These are phyloP conservation scores for Bipolaris victoriae DNA, from an alignment of 2,329 filamentous ascomycete species.

Conservation along the genomic window DNA sequence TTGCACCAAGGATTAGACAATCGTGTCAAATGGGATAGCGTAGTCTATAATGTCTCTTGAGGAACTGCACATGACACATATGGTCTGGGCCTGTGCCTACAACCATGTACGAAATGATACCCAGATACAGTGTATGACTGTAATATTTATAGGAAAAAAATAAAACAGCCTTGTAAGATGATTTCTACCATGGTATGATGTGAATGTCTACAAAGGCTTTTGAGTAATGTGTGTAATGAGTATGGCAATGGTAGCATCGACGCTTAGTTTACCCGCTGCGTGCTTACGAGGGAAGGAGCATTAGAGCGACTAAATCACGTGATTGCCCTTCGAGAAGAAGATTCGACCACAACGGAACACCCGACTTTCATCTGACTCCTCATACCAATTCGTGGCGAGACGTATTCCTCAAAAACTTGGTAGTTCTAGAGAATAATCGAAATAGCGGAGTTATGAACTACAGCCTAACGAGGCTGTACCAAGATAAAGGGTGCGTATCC, in stretches of 20 bases:
- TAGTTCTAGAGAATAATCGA: too few species aligned
- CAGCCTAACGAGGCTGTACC: too few species aligned
- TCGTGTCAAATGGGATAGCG: background rate
- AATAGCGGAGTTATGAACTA: too few species aligned
- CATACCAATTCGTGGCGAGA: too few species aligned
- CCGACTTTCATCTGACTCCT: too few species aligned
- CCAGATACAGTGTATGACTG: background rate
- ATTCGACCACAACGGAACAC: too few species aligned
- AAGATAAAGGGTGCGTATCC: too few species aligned
- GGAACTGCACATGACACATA: background rate
- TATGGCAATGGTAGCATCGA: background rate
- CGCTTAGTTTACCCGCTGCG: background rate
- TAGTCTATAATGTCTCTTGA: background rate
- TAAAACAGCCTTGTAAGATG: background rate
- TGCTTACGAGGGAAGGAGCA: background rate
- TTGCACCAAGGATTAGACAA: background rate
- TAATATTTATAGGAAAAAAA: slow-evolving; percentile 16
- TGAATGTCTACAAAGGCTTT: background rate
- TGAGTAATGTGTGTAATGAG: background rate
- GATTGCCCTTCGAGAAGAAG: too few species aligned
- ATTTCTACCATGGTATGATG: background rate
- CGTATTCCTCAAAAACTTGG: too few species aligned
- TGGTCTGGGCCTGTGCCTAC: background rate
- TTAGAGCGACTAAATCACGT: too few species aligned
- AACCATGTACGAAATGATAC: slow-evolving; percentile 7